A percentile compares a stretch with the other conserved stretches of the same genome.
These are phyloP conservation scores for Leccinum colubrinum DNA, from an alignment of 1,284 basidiomycete species.

Conservation along the genomic window DNA sequence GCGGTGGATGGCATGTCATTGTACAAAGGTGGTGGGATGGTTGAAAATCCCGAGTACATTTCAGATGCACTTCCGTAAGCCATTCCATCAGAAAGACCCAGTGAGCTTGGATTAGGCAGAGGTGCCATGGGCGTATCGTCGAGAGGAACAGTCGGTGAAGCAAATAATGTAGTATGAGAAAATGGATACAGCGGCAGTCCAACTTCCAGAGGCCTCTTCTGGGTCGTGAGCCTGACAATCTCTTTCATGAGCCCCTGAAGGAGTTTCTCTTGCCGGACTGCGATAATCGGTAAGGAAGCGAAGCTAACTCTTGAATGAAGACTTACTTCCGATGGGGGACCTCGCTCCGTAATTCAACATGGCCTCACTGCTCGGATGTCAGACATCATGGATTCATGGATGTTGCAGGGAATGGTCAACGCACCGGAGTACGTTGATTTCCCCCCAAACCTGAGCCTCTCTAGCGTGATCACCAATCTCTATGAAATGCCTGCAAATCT, in stretches of 20 bases:
- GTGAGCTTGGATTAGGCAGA: conserved; percentile 33
- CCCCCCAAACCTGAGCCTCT: conserved; percentile 78
- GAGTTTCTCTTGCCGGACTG: conserved; percentile 75
- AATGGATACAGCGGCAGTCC: conserved; percentile 78
- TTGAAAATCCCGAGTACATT: conserved; percentile 12
- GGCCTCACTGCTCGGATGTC: conserved; percentile 52
- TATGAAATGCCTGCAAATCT: conserved; percentile 80
- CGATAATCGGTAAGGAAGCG: conserved; percentile 16
- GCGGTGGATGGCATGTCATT: conserved; percentile 3
- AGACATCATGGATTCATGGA: conserved; percentile 6
- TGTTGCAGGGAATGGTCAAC: conserved; percentile 13
- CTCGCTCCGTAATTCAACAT: conserved; percentile 76
- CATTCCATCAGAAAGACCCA: conserved; percentile 11
- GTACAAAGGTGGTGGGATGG: conserved; percentile 9
- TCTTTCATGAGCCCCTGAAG: conserved; percentile 82
- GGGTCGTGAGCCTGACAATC: conserved; percentile 76
- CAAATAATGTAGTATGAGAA: conserved; percentile 65
- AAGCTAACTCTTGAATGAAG: conserved; percentile 2
- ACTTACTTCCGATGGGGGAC: conserved; percentile 80
- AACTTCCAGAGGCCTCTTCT: conserved; percentile 73
- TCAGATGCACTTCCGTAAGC: conserved; percentile 8
- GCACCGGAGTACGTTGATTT: conserved; percentile 77
- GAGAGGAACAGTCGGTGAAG: conserved; percentile 32
- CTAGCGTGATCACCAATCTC: conserved; percentile 66
- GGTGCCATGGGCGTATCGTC: conserved; percentile 35